Evolutionary conservation across 2,329 filamentous ascomycete species (phyloP), one percentile per base, ranked within the genome.

Genomic region (Claviceps sp.): DNA sequence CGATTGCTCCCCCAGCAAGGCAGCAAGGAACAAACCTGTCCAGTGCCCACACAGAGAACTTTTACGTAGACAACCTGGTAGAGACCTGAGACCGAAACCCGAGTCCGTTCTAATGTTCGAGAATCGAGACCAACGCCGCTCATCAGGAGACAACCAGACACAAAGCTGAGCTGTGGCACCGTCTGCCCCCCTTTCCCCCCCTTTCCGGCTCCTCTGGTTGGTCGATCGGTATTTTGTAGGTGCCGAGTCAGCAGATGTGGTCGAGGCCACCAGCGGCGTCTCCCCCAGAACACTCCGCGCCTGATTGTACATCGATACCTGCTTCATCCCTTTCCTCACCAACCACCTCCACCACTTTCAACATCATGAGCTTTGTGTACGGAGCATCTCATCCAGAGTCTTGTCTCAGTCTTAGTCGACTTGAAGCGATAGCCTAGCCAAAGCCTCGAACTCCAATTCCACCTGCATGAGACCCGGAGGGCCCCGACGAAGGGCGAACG

Each of bases 331-430:
- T 45, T n/a, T 22, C 44, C 44, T 20, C 37, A 38, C 24, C 41
- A 14, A n/a, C 38, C 53, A 54, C 13, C 41, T 46, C 52, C 45
- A n/a, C 38, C 53, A 54, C n/a, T 24, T 46, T 54, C 45, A 59
- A 56, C 61, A 65, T 56, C 58, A 66, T 66, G 64, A 60, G 56
- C 61, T 58, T 34, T 59, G 60, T 58, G 52, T 56, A 59, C 59
- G 49, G 47, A 48, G n/a, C 13, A 16, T 16, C 20, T 24, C 47
- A 42, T 13, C n/a, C 44, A 20, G 30, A 52, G 51, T 54, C 51
- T 52, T 52, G 53, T 59, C 58, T 58, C 58, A 60, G 64, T 61
- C 62, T 63, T 62, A 53, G 58, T 63, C 62, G 59, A 60, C 61
- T 55, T 62, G 60, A 62, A 57, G 50, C 47, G 47, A 43, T 48